A percentile compares a stretch with the other conserved stretches of the same genome.
phyloP scores from a whole-genome alignment of 768 basidiomycete genomes.

The Leccinum barrowsii region DNA sequence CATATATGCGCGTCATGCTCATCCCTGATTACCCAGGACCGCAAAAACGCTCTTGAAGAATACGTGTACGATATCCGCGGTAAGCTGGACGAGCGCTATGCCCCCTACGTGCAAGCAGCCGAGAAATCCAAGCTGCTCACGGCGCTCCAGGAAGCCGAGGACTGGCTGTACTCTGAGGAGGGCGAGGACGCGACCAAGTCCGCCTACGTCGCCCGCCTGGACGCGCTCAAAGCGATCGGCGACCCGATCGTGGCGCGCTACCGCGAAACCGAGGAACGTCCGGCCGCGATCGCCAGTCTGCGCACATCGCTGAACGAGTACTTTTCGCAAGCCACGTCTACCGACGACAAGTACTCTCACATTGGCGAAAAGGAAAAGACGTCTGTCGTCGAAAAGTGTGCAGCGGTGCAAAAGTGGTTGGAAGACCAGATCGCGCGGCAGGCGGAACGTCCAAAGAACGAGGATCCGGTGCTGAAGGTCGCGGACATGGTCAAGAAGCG shows the following conservation, averaged over 20 bases:
- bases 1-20: conserved; percentile 4
- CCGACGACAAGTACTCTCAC: conserved; percentile 85
- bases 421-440: conserved; percentile 89
- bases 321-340: conserved; percentile 75
- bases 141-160: conserved; percentile 76
- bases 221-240: conserved; percentile 78
- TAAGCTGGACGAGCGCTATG: conserved; percentile 89
- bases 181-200: conserved; percentile 95
- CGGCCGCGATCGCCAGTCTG: conserved; percentile 64
- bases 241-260: conserved; percentile 80
- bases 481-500: conserved; percentile 86
- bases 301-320: conserved; percentile 89
- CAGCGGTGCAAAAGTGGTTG: conserved; percentile 90
- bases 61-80: conserved; percentile 94
- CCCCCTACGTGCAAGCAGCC: conserved; percentile 61
- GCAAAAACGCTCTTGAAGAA: conserved; percentile 98
- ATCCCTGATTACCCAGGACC: conserved; percentile 53
- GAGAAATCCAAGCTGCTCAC: conserved; percentile 78
- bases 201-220: conserved; percentile 83
- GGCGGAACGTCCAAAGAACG: conserved; percentile 84
- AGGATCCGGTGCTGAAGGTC: conserved; percentile 76
- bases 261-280: conserved; percentile 80
- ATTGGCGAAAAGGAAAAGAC: conserved; percentile 88
- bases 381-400: conserved; percentile 83
- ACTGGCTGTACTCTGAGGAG: conserved; percentile 97